Evolutionary conservation across 148 eudicot species (phyloP), one percentile per base, ranked within the genome.

Genomic region (Rhododendron simsii): DNA sequence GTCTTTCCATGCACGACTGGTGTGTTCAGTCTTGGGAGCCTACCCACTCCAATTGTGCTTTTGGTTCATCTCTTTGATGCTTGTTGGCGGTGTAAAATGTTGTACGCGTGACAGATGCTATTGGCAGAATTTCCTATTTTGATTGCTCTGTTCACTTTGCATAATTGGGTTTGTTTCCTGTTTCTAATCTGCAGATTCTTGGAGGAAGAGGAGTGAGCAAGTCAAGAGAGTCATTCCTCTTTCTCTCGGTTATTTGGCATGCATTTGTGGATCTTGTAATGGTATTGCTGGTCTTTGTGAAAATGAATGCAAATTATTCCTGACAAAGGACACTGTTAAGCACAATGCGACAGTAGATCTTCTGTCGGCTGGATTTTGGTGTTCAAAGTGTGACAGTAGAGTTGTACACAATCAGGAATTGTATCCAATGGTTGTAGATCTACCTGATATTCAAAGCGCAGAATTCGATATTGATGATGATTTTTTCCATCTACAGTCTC

Each of bases 241-340:
- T 84, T 88, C 90, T 84, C 88, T 97, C 67, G 98, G 99, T 85
- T 92, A 92, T 88, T 85, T 97, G 88, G 95, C 96, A 83, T 97
- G 99, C 92, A 89, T 95, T 13, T 89, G 86, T 89, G 95, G 93
- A 84, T 88, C 89, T 84, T 93, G 69, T 87, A 87, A 84, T 82
- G 85, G 61, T 83, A 87, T 84, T 78, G 91, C 69, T 84, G 85
- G 86, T 80, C 65, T 87, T 73, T 84, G 41, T 53, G 85, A 81
- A 81, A 87, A 51, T 87, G 90, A 87, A 73, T 94, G 95, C 92
- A 92, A 90, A 88, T 81, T 92, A 28, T 93, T 86, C 85, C 73
- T 92, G 80, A 51, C 30, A 35, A 89, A 87, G 45, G 91, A 78
- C 48, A 88, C 67, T 21, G 78, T 83, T 78, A 90, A 84, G 71